A percentile compares a stretch with the other conserved stretches of the same genome.
Evolutionary conservation across 768 basidiomycete species (phyloP).

Genomic region (Paxillus involutus): DNA sequence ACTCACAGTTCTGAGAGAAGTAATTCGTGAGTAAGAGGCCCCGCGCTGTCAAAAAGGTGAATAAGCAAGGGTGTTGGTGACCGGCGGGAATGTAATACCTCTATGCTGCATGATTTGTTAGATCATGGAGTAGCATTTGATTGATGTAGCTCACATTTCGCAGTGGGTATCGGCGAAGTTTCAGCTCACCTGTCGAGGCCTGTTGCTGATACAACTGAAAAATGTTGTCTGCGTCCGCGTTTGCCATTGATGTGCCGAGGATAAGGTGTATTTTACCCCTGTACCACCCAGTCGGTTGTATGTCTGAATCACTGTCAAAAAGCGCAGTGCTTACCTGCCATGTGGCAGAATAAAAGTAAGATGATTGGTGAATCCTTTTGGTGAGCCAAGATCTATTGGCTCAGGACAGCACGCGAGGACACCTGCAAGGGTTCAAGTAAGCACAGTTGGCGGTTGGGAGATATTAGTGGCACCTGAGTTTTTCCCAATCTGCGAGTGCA

Average conservation of each 20-base stretch:
- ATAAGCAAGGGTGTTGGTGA: conserved; percentile 5
- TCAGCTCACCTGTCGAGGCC: conserved; percentile 52
- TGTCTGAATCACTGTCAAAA: background rate
- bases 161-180: conserved; percentile 73
- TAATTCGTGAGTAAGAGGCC: conserved; percentile 75
- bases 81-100: conserved; percentile 39
- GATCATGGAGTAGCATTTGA: conserved; percentile 2
- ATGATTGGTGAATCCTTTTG: conserved; percentile 25
- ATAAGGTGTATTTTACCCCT: conserved; percentile 67
- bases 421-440: conserved; percentile 11
- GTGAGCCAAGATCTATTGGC: conserved; percentile 17
- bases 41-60: conserved; percentile 45
- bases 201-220: conserved; percentile 69
- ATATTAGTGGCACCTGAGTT: conserved; percentile 23
- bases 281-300: background rate
- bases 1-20: conserved; percentile 81
- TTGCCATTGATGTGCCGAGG: conserved; percentile 36
- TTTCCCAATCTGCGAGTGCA: conserved; percentile 29
- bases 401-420: conserved; percentile 16
- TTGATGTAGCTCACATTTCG: conserved; percentile 48
- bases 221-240: conserved; percentile 49
- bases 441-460: background rate
- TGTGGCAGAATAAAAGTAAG: conserved; percentile 55
- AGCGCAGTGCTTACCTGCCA: conserved; percentile 35
- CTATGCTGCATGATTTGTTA: conserved; percentile 53